Evolutionary conservation across 768 basidiomycete genomes (phyloP).

Genomic region (Termitomyces sp.): DNA sequence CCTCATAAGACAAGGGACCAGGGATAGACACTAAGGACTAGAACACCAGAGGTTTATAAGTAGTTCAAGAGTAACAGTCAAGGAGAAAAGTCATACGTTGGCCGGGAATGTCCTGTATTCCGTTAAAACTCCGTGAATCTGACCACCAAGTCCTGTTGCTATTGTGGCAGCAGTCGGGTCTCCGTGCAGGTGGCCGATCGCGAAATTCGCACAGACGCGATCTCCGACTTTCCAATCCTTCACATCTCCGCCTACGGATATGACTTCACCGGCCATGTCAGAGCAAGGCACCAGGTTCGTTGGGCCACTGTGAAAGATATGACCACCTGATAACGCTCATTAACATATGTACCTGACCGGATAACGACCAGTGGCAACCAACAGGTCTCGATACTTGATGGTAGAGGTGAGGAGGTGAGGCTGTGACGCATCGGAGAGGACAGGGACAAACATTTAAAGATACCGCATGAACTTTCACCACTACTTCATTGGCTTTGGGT

Average conservation of each 20-base stretch:
- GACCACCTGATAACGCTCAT: neutral
- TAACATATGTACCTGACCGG: constrained; percentile 21
- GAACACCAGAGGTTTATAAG: neutral
- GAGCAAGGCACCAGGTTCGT: constrained; percentile 34
- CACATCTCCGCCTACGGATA: constrained; percentile 38
- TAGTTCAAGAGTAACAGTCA: neutral
- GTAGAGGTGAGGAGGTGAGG: neutral
- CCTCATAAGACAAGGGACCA: constrained; percentile 52
- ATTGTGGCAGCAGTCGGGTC: constrained; percentile 30
- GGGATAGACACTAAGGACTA: constrained; percentile 50
- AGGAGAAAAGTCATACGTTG: constrained; percentile 21
- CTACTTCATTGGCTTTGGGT: constrained; percentile 42
- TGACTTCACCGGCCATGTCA: constrained; percentile 54
- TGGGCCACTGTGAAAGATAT: constrained; percentile 3
- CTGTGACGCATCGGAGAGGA: neutral
- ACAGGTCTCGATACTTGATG: constrained; percentile 44
- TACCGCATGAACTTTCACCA: constrained; percentile 52
- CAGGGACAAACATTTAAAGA: constrained; percentile 40
- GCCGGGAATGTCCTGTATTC: constrained; percentile 49
- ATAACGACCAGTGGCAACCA: constrained; percentile 34
- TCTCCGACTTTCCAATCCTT: constrained; percentile 50
- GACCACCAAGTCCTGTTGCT: constrained; percentile 37
- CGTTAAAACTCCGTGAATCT: constrained; percentile 45
- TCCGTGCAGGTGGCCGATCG: constrained; percentile 41
- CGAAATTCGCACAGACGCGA: constrained; percentile 51